These are phyloP conservation scores for Plasmodium relictum DNA, from an alignment of 169 alveolate species.

Conservation along the genomic window DNA sequence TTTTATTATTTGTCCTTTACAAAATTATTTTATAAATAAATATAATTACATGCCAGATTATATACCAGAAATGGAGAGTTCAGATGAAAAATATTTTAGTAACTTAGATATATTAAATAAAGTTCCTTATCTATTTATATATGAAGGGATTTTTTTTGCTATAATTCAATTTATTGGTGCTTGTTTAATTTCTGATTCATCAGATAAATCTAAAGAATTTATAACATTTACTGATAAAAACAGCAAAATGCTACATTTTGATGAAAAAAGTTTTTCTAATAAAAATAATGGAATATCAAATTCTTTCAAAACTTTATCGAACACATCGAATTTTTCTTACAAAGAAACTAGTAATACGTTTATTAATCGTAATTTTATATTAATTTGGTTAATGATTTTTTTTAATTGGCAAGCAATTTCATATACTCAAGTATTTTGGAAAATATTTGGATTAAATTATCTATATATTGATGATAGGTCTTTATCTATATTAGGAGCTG, in stretches of 20 bases:
- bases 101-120: constrained; percentile 50
- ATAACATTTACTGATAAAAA: constrained; percentile 41
- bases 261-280: constrained; percentile 26
- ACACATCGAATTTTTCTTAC: constrained; percentile 46
- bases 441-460: constrained; percentile 61
- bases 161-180: constrained; percentile 64
- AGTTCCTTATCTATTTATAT: constrained; percentile 66
- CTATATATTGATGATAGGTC: constrained; percentile 62
- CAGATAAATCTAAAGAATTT: constrained; percentile 39
- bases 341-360: constrained; percentile 45
- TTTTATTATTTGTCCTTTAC: constrained; percentile 50
- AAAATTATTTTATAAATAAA: constrained; percentile 48
- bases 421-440: constrained; percentile 69
- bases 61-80: constrained; percentile 44
- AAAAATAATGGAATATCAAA: constrained; percentile 33
- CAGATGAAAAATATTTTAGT: constrained; percentile 65
- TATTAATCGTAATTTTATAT: constrained; percentile 65
- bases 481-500: constrained; percentile 58
- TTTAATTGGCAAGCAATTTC: constrained; percentile 77
- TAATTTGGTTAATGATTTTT: constrained; percentile 67
- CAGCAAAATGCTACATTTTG: constrained; percentile 29
- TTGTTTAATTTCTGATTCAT: constrained; percentile 42
- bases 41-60: constrained; percentile 71
- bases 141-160: constrained; percentile 70
- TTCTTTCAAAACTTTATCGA: constrained; percentile 42